Evolutionary conservation across 73 alveolate species (phyloP).

Genomic region (Stentor coeruleus): DNA sequence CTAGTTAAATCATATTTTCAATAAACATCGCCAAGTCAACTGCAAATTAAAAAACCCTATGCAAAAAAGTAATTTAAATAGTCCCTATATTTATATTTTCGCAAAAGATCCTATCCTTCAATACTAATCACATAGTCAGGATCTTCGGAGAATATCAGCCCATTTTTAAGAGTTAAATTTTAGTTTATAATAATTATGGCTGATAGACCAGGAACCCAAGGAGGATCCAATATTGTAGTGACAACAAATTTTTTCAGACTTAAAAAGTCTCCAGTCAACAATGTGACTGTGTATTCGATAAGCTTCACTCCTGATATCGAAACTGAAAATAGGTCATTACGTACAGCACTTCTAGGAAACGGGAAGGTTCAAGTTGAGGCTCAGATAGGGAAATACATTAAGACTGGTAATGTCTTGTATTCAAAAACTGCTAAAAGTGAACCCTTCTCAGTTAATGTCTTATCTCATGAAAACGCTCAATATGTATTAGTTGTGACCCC

Average conservation of each 20-base stretch:
- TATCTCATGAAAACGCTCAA: not conserved
- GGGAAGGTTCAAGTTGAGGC: not conserved
- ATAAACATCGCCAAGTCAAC: too few species aligned
- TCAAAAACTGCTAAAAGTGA: not conserved
- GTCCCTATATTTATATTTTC: too few species aligned
- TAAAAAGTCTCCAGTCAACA: not conserved
- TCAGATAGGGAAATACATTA: not conserved
- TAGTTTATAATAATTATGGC: slow-evolving; percentile 28
- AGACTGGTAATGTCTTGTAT: not conserved
- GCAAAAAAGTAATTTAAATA: too few species aligned
- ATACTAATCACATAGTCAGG: too few species aligned
- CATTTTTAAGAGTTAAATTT: too few species aligned
- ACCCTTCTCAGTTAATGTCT: not conserved
- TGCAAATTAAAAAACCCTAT: too few species aligned
- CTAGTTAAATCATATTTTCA: too few species aligned
- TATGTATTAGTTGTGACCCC: not conserved
- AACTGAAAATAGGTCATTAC: not conserved
- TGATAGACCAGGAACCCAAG: too few species aligned
- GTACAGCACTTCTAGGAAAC: not conserved
- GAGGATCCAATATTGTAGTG: slow-evolving; percentile 29
- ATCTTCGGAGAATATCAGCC: too few species aligned
- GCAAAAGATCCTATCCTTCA: too few species aligned
- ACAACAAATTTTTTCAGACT: slow-evolving; percentile 26
- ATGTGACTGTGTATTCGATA: not conserved
- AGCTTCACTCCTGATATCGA: not conserved